phyloP scores from a whole-genome alignment of 169 alveolate species.

The Besnoitia besnoiti region DNA sequence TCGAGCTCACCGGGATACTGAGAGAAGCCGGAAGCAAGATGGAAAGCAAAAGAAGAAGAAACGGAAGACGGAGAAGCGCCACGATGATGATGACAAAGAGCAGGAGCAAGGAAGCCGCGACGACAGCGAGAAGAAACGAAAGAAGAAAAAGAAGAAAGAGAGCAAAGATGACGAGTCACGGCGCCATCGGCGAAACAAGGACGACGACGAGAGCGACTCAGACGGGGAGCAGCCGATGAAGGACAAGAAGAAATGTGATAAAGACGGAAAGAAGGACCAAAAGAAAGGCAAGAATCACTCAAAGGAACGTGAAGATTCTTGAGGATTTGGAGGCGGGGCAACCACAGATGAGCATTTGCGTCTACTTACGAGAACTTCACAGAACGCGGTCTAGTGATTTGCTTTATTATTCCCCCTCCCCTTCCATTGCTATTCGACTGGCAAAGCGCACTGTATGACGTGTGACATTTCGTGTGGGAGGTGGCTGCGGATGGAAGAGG shows the following conservation, averaged over 20 bases:
- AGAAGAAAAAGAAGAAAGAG: slow-evolving; percentile 15
- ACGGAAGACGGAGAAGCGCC: background rate
- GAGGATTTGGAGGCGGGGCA: too few species aligned
- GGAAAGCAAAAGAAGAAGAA: too few species aligned
- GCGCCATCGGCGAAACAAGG: background rate
- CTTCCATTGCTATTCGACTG: too few species aligned
- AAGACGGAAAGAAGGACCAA: background rate
- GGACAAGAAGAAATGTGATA: background rate
- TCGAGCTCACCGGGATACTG: too few species aligned
- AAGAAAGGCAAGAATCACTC: background rate
- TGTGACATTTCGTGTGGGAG: too few species aligned
- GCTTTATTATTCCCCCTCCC: too few species aligned
- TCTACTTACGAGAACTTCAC: too few species aligned
- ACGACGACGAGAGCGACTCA: background rate
- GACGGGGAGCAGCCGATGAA: background rate
- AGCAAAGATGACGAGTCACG: background rate
- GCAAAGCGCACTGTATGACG: too few species aligned
- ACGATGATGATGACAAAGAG: background rate
- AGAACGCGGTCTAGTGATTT: too few species aligned
- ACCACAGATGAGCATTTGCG: too few species aligned
- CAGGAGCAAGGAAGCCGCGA: background rate
- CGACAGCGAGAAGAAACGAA: background rate
- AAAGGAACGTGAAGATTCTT: background rate
- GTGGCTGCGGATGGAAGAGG: too few species aligned
- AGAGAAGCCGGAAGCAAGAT: too few species aligned